Conservation (phyloP, 805 yeast species). For the Blastobotrys chiropterorum region DNA sequence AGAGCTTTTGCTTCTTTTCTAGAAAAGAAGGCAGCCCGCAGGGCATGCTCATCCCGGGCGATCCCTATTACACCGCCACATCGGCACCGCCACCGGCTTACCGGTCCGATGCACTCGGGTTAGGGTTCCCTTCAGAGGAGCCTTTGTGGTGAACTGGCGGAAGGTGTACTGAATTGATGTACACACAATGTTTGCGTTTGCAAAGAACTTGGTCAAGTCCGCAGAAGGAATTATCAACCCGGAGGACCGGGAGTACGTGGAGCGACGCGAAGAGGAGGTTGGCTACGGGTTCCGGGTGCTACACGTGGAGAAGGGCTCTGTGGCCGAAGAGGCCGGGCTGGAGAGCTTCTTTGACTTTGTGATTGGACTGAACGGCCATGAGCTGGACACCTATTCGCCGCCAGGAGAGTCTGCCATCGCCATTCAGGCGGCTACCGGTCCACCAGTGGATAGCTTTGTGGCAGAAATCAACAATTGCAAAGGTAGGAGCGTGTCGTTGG, state of each 20-base stretch:
- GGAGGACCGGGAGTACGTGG: constrained; percentile 6
- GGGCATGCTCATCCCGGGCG: no score
- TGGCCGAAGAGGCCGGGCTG: constrained; percentile 47
- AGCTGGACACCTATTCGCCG: constrained; percentile 23
- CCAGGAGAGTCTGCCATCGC: background rate
- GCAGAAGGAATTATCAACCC: constrained; percentile 35
- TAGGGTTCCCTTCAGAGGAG: background rate
- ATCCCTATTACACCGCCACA: background rate
- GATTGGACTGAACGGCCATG: constrained; percentile 71
- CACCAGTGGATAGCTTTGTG: constrained; percentile 27
- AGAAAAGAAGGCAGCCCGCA: background rate
- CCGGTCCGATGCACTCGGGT: background rate
- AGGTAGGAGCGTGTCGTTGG: constrained; percentile 42
- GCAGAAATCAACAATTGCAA: constrained; percentile 40
- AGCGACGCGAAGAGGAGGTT: background rate
- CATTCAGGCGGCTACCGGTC: constrained; percentile 10
- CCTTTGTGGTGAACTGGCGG: background rate
- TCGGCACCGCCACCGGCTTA: background rate
- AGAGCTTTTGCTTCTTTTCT: background rate
- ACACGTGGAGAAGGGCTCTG: constrained; percentile 41
- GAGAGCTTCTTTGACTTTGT: constrained; percentile 88
- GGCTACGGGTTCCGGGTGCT: constrained; percentile 52
- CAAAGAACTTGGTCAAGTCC: constrained; percentile 52
- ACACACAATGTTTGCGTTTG: constrained; percentile 51
- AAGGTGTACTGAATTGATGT: no score